phyloP scores from a whole-genome alignment of 2,329 filamentous ascomycete species.

The Leptodontidium sp. region DNA sequence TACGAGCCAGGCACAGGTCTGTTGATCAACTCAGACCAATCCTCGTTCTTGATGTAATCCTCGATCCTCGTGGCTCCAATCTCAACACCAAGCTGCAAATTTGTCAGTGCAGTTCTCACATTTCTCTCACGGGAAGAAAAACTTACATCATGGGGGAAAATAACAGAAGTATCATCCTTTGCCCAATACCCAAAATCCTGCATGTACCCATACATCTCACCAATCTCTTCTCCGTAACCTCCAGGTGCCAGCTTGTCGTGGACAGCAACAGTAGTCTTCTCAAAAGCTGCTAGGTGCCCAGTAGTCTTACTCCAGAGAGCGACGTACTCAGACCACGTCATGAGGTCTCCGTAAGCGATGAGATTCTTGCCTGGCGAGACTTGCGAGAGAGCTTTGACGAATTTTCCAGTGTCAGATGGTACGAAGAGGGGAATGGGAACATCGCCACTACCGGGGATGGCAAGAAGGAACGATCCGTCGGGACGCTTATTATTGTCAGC shows the following conservation, averaged over 20 bases:
- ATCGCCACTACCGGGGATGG: constrained; percentile 27
- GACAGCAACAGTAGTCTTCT: constrained; percentile 31
- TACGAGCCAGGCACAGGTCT: constrained; percentile 21
- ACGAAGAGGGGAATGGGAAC: constrained; percentile 39
- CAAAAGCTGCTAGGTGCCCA: constrained; percentile 27
- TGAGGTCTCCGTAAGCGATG: constrained; percentile 28
- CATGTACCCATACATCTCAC: constrained; percentile 45
- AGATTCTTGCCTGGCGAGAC: constrained; percentile 40
- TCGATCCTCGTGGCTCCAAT: constrained; percentile 28
- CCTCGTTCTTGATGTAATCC: constrained; percentile 35
- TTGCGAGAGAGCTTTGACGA: constrained; percentile 43
- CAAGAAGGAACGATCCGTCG: constrained; percentile 31
- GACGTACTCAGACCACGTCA: constrained; percentile 35
- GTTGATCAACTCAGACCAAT: constrained; percentile 32
- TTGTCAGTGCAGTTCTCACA: not conserved
- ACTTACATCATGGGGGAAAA: constrained; percentile 33
- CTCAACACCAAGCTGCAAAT: constrained; percentile 28
- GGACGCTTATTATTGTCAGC: constrained; percentile 21
- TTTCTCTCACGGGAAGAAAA: not conserved
- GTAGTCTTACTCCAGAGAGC: constrained; percentile 34
- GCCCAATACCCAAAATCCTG: constrained; percentile 50
- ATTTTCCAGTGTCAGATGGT: constrained; percentile 44
- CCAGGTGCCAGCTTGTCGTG: constrained; percentile 42
- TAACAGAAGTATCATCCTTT: constrained; percentile 43
- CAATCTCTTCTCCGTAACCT: constrained; percentile 42